phyloP scores from a whole-genome alignment of 768 basidiomycete genomes.

The Boletus fagicola region DNA sequence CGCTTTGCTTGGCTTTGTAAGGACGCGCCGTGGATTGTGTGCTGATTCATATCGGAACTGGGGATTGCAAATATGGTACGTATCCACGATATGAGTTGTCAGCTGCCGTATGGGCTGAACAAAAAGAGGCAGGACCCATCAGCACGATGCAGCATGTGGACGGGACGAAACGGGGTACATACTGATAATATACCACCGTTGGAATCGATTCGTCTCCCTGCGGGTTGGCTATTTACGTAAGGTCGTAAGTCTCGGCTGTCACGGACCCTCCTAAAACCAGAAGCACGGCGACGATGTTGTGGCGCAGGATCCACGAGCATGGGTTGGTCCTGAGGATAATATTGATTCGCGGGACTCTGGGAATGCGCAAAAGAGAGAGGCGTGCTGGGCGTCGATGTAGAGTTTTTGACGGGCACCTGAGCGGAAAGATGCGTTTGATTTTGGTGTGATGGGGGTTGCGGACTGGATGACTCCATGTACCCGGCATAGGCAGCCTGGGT shows the following conservation, averaged over 20 bases:
- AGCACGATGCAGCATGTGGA: conserved; percentile 9
- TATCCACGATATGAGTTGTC: conserved; percentile 85
- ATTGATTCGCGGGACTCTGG: conserved; percentile 49
- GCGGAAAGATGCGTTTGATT: conserved; percentile 52
- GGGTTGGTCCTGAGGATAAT: conserved; percentile 61
- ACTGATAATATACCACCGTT: conserved; percentile 81
- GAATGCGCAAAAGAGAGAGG: conserved; percentile 66
- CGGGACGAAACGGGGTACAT: conserved; percentile 33
- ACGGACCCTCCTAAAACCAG: conserved; percentile 78
- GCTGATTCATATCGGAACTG: conserved; percentile 92
- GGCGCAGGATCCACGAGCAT: conserved; percentile 68
- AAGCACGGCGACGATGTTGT: conserved; percentile 60
- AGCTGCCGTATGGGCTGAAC: conserved; percentile 60
- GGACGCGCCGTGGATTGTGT: conserved; percentile 92
- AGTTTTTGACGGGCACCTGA: conserved; percentile 48
- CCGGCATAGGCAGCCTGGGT: conserved; percentile 44
- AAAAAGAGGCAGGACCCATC: neutral
- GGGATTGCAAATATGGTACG: conserved; percentile 93
- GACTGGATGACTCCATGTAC: conserved; percentile 65
- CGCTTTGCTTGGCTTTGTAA: conserved; percentile 97
- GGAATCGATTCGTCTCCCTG: conserved; percentile 73
- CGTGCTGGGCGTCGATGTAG: conserved; percentile 67
- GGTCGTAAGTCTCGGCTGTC: conserved; percentile 78
- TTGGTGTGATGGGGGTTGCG: conserved; percentile 51
- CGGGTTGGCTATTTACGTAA: conserved; percentile 57